These are phyloP conservation scores for Leccinum insolens DNA, from an alignment of 1,284 basidiomycete species.

Conservation along the genomic window DNA sequence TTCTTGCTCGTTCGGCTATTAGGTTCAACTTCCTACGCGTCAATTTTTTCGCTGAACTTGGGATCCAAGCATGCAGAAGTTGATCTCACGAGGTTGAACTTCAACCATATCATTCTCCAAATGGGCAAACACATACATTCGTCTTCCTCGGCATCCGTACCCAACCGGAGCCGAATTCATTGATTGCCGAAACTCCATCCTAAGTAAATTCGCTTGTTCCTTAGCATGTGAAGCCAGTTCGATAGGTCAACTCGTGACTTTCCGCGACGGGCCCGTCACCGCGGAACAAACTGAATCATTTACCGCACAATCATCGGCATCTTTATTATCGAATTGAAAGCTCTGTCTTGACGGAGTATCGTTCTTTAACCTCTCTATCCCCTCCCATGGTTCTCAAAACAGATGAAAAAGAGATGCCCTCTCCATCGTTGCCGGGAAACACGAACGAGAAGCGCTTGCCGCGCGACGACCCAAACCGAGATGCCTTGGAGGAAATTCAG, in stretches of 20 bases:
- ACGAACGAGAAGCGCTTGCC: constrained; percentile 5
- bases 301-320: background rate
- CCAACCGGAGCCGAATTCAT: background rate
- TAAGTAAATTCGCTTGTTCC: too few species aligned
- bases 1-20: too few species aligned
- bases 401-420: background rate
- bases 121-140: too few species aligned
- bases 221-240: background rate
- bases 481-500: constrained; percentile 18
- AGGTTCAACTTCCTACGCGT: too few species aligned
- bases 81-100: too few species aligned
- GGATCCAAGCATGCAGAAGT: too few species aligned
- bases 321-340: background rate
- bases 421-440: background rate
- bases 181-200: background rate
- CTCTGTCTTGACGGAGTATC: background rate
- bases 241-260: background rate
- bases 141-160: too few species aligned
- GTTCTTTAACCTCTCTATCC: background rate
- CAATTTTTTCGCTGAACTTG: too few species aligned
- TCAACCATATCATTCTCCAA: too few species aligned
- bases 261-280: background rate
- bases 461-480: constrained; percentile 5
- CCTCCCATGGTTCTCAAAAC: constrained; percentile 12
- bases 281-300: background rate